Conservation (phyloP, 345 rosid genomes). For the Raphanus raphanistrum region DNA sequence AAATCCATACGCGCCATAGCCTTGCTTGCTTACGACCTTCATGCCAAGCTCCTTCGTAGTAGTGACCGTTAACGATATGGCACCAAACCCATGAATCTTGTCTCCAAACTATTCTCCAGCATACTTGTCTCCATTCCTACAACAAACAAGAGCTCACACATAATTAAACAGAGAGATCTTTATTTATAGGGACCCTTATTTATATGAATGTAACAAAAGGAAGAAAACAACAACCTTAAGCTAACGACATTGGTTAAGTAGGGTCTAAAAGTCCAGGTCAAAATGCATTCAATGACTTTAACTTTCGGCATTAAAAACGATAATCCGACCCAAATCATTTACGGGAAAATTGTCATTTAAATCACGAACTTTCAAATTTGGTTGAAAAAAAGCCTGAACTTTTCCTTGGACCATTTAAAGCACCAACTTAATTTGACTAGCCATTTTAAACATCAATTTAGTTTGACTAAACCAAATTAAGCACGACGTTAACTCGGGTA, state of each 20-base stretch:
- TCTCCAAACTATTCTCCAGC: conserved; percentile 93
- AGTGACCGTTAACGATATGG: conserved; percentile 81
- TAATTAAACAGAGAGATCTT: neutral
- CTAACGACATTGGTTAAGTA: neutral
- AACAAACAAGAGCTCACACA: neutral
- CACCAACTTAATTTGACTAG: too few species aligned
- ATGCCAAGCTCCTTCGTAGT: conserved; percentile 96
- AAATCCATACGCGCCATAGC: conserved; percentile 77
- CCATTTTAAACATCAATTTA: too few species aligned
- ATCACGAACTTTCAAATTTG: too few species aligned
- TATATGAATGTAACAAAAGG: neutral
- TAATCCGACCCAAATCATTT: neutral
- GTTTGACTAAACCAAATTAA: too few species aligned
- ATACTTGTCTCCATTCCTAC: conserved; percentile 88
- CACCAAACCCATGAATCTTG: conserved; percentile 90
- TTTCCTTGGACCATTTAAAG: too few species aligned
- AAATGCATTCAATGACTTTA: neutral
- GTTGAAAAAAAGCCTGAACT: too few species aligned
- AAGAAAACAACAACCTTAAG: conserved; percentile 19
- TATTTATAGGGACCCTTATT: too few species aligned
- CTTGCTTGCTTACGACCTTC: conserved; percentile 96
- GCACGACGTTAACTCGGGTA: too few species aligned
- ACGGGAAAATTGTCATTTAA: too few species aligned
- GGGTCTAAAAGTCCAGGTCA: conserved; percentile 28
- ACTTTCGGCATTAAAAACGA: conserved; percentile 30